Conservation (phyloP, 495 filamentous ascomycete genomes). For the Penicillium paradoxum region DNA sequence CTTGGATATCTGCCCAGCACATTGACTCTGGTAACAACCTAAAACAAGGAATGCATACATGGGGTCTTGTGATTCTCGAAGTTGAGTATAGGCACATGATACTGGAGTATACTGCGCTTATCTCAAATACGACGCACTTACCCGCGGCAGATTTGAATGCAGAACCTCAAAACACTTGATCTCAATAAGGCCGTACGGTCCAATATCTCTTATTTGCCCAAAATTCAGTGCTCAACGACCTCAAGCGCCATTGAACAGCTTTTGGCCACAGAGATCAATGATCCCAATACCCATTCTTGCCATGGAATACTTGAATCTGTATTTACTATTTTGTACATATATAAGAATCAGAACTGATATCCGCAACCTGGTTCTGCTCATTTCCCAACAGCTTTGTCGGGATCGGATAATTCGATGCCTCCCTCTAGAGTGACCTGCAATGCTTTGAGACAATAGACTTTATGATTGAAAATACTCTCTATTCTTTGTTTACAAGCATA, state of each 20-base stretch:
- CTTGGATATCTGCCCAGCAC: neutral
- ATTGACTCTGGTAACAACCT: neutral
- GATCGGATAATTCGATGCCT: slow-evolving; percentile 39
- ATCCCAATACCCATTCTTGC: slow-evolving; percentile 1
- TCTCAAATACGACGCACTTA: neutral
- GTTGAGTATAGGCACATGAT: neutral
- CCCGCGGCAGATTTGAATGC: neutral
- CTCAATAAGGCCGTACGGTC: neutral
- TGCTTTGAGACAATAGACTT: too few species aligned
- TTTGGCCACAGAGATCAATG: neutral
- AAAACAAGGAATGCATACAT: neutral
- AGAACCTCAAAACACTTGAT: neutral
- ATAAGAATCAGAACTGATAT: neutral
- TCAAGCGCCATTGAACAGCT: neutral
- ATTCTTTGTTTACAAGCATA: too few species aligned
- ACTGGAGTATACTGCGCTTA: neutral
- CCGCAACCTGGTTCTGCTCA: slow-evolving; percentile 1
- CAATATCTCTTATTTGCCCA: neutral
- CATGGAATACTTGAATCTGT: neutral
- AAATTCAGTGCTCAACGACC: neutral
- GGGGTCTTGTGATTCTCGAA: neutral
- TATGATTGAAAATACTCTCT: too few species aligned
- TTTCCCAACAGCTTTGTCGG: slow-evolving; percentile 38
- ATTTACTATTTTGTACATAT: neutral
- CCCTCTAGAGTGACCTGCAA: too few species aligned